Evolutionary conservation across 768 basidiomycete species (phyloP).

Genomic region (Auricularia sp.): DNA sequence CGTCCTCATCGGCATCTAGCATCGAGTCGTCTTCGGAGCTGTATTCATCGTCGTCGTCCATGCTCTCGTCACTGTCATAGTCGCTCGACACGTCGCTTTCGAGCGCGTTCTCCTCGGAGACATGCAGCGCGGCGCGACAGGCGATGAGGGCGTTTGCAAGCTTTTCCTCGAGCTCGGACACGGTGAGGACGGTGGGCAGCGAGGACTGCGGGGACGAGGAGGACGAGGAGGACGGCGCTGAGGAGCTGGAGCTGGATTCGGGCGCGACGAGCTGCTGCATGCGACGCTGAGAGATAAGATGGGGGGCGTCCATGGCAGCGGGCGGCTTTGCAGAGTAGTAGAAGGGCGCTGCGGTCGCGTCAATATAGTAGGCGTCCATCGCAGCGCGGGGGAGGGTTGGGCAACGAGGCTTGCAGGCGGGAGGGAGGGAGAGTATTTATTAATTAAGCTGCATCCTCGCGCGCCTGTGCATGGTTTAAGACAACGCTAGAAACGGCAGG

Average conservation of each 20-base stretch:
- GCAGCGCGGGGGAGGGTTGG: not conserved
- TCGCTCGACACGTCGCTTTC: not conserved
- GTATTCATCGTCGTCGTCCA: constrained; percentile 5
- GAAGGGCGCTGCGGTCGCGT: not conserved
- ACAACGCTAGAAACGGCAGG: not conserved
- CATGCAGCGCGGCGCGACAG: not conserved
- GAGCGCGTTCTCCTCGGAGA: not conserved
- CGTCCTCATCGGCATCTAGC: constrained; percentile 17
- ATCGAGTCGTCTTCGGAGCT: constrained; percentile 18
- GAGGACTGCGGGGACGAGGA: not conserved
- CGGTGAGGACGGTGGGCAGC: not conserved
- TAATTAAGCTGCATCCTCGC: not conserved
- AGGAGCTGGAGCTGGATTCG: not conserved
- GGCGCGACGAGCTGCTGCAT: not conserved
- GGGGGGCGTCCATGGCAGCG: not conserved
- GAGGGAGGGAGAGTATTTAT: not conserved
- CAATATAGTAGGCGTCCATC: not conserved
- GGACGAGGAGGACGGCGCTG: not conserved
- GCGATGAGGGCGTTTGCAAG: not conserved
- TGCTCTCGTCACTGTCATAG: constrained; percentile 1
- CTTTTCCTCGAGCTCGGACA: not conserved
- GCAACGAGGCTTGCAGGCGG: not conserved
- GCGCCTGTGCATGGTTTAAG: not conserved
- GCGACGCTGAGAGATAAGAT: not conserved
- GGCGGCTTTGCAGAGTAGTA: not conserved